Base-by-base conservation (phyloP, 306 rosid species). In the Cercis canadensis region DNA sequence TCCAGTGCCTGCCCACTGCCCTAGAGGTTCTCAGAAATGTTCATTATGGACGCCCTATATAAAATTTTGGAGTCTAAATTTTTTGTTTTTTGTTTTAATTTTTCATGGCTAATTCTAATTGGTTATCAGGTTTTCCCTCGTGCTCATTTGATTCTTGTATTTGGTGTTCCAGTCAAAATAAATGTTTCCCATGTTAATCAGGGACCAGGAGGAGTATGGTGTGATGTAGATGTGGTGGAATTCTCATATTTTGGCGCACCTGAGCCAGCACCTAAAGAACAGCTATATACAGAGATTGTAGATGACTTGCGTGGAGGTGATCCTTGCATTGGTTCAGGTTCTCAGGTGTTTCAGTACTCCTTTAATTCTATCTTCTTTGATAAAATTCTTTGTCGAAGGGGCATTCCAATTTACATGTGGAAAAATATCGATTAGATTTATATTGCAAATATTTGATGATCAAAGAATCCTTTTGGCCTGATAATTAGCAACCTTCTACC, bases 161-260 rank as follows among this genome's bases (percentile, higher is more conserved):
- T 36, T 11, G 34, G 44, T 57, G 33, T 57, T 62, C 75, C 40
- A 21, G 49, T 82, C 54, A 36, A 41, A 64, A 15, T 56, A 13
- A 17, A 24, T 51, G 59, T 57, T 82, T 66, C 51, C 68, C 62
- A 56, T 83, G 67, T 61, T 67, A 69, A 88, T 59, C 87, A 94
- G 99, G 99, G 99, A 32, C 99, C 99, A 16, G 99, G 99, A 64
- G 99, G 97, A 12, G 96, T 94, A 62, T 94, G 99, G 99, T 94
- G 99, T 53, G 99, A 94, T 80, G 99, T 94, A 62, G 99, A 94
- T 77, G 99, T 94, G 67, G 96, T 94, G 41, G 99, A 94, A 71
- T 94, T 94, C 84, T 94, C 99, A 0, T 94, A 95, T 79, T 95
- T 91, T 62, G 97, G 99, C 62, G 96, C 99, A 64, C 99, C 99